These are phyloP conservation scores for Xylaria sp. DNA, from an alignment of 2,329 filamentous ascomycete genomes.

Conservation along the genomic window DNA sequence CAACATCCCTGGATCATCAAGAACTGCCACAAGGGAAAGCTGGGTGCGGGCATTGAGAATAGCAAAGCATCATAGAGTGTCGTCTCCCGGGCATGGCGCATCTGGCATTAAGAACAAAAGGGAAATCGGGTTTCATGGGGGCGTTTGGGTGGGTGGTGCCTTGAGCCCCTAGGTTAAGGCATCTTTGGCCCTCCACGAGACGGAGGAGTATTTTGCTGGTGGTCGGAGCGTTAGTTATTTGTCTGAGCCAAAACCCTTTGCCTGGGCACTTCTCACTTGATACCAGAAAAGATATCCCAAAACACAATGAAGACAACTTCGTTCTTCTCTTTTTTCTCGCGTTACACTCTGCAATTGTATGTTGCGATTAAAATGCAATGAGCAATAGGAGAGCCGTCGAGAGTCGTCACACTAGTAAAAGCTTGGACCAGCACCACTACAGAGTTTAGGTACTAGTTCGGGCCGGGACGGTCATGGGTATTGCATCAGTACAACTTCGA, in stretches of 20 bases:
- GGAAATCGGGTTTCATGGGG: not conserved
- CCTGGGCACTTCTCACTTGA: too few species aligned
- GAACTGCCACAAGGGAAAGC: conserved; percentile 69
- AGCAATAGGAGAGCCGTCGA: too few species aligned
- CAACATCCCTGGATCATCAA: conserved; percentile 96
- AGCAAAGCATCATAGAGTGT: not conserved
- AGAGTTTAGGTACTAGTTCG: too few species aligned
- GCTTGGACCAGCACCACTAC: too few species aligned
- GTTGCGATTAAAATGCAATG: too few species aligned
- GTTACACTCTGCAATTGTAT: too few species aligned
- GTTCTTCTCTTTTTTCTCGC: too few species aligned
- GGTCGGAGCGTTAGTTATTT: not conserved
- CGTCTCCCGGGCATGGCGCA: not conserved
- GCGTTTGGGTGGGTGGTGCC: not conserved
- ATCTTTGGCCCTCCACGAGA: not conserved
- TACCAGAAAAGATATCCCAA: too few species aligned
- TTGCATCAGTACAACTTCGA: too few species aligned
- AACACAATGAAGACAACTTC: too few species aligned
- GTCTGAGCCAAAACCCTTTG: not conserved
- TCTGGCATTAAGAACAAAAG: not conserved
- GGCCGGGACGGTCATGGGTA: too few species aligned
- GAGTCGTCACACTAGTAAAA: too few species aligned
- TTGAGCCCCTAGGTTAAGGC: not conserved
- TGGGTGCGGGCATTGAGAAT: not conserved
- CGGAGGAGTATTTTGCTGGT: not conserved